Base-by-base conservation (phyloP, 75 land plant species). In the Pinus taeda region DNA sequence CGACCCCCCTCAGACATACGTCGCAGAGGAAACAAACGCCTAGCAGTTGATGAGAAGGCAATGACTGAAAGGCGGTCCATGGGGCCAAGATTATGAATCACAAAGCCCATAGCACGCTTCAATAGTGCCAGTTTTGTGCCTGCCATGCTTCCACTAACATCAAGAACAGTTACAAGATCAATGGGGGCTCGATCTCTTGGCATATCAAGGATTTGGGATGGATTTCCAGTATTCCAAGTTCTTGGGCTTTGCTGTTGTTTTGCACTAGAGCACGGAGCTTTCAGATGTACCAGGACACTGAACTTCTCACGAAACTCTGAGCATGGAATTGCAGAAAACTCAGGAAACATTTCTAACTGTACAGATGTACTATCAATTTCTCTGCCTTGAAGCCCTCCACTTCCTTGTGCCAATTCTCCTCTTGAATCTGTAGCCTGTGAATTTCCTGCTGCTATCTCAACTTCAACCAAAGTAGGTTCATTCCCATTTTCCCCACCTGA, bases 81-180 rank as follows among this genome's bases (percentile, higher is more conserved):
- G 9, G 89, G 76, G 63, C 87, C 86, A 49, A 87, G 78, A 57
- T 84, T 87, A 55, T 76, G 83, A 63, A 87, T 81, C 45, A 87
- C 87, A 67, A 83, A 87, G 26, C 70, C 78, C 98, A 95, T 93
- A 3, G 98, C 98, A 26, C 91, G 76, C 79, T 95, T 95, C 22
- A 95, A 79, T 65, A 93, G 82, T 12, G 90, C 89, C 30, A 95
- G 82, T 80, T 95, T 95, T 53, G 91, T 89, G 21, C 96, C 98
- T 55, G 92, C 85, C 98, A 95, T 95, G 88, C 98, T 95, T n/a
- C 97, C 97, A 80, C 98, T 95, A 26, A 91, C 87, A 85, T 95
- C 98, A 82, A 95, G 93, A 72, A 95, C 96, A 4, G 98, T 92
- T 26, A 95, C 94, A 58, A 95, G 92, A 76, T 95, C 98, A 74